Evolutionary conservation across 176 grass and related monocot species (phyloP), one percentile per base, ranked within the genome.

Genomic region (Musa schizocarpa): DNA sequence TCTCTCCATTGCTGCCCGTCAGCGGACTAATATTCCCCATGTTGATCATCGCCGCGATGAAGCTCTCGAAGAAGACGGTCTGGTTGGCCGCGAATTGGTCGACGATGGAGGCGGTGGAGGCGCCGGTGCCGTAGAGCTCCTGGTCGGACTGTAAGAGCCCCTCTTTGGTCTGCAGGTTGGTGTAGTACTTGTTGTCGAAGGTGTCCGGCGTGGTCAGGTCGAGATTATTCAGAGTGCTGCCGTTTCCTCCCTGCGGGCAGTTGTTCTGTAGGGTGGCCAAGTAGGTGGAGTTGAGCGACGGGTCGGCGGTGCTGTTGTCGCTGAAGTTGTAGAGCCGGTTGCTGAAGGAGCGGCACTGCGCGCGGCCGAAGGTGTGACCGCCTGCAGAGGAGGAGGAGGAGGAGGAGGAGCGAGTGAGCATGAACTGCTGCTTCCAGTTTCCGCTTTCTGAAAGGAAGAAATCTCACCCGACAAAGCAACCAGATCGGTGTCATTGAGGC

Each of bases 101-200:
- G 24, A 17, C 72, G 23, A 26, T 16, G 72, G 51, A 24, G 53
- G 20, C 13, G 20, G 57, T 62, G 57, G 57, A 62, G 10, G 12
- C 13, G 57, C 20, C 57, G 6, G 34, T 43, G 34, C 9, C 17
- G 17, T 19, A 20, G 13, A 52, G 69, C 34, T 1, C 17, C 69
- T 71, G 48, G 50, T 71, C 69, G 2, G 69, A 71, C 8, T 19
- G 17, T 8, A 71, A 43, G 7, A 71, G 49, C 8, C 69, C 69
- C 14, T 9, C 16, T 2, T 17, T 9, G 2, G 1, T 52, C 49
- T 21, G 2, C 69, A 71, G 49, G 49, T 71, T 71, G 9, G 16
- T 71, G 69, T 11, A 71, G 69, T 71, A 71, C 8, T 3, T 19
- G 48, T 71, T 52, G 69, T 71, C 69, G 69, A 71, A 71, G 17